Evolutionary conservation across 768 basidiomycete genomes (phyloP).

Genomic region (Coprinellus micaceus): DNA sequence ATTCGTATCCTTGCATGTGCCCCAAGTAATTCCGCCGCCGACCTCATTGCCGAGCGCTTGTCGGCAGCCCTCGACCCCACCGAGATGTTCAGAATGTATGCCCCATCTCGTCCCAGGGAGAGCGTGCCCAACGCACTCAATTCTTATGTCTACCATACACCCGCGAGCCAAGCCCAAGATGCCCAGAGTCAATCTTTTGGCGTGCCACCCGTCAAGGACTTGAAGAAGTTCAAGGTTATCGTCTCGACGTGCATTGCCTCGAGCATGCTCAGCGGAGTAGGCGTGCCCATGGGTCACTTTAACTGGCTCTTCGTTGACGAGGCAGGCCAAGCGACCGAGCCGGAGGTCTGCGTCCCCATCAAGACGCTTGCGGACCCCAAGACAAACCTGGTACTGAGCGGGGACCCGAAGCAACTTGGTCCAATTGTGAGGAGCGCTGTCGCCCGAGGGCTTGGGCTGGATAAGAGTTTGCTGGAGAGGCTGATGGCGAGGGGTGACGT

Average conservation of each 20-base stretch:
- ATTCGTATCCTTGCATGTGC: slow-evolving; percentile 56
- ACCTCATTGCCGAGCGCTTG: slow-evolving; percentile 53
- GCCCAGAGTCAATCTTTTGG: no score
- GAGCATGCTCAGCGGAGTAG: slow-evolving; percentile 50
- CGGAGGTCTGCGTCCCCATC: slow-evolving; percentile 60
- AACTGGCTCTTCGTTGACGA: slow-evolving; percentile 70
- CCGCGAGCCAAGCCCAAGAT: slow-evolving; percentile 24
- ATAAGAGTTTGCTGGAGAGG: slow-evolving; percentile 59
- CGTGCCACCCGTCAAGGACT: slow-evolving; percentile 16
- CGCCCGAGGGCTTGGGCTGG: slow-evolving; percentile 54
- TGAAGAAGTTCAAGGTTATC: no score
- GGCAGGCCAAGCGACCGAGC: slow-evolving; percentile 63
- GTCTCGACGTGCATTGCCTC: slow-evolving; percentile 64
- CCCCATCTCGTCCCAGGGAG: no score
- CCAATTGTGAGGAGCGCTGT: slow-evolving; percentile 61
- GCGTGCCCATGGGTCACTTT: slow-evolving; percentile 59
- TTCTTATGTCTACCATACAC: slow-evolving; percentile 30
- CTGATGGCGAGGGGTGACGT: slow-evolving; percentile 48
- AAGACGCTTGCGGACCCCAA: slow-evolving; percentile 50
- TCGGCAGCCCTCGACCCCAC: no score
- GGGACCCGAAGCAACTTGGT: slow-evolving; percentile 70
- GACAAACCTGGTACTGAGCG: slow-evolving; percentile 61
- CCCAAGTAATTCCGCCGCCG: slow-evolving; percentile 64
- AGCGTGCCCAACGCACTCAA: slow-evolving; percentile 40
- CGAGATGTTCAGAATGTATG: no score